phyloP scores from a whole-genome alignment of 805 yeast species.

The Candida nitratophila region DNA sequence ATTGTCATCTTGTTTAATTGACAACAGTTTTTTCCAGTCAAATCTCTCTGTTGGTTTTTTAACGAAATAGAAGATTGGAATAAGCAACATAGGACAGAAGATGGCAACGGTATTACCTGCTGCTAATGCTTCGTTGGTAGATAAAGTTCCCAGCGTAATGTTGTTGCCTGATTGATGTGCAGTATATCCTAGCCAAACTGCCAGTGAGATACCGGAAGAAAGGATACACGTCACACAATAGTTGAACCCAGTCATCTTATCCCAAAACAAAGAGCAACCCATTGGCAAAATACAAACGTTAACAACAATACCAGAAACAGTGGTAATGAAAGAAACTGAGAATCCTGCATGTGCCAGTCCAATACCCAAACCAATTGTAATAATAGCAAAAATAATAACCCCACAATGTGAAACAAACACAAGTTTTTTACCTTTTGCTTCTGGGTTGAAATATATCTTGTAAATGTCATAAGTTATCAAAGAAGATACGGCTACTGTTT shows the following conservation, averaged over 20 bases:
- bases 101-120: constrained; percentile 54
- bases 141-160: constrained; percentile 27
- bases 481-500: constrained; percentile 45
- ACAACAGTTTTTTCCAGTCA: constrained; percentile 43
- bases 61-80: constrained; percentile 37
- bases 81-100: constrained; percentile 37
- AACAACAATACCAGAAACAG: constrained; percentile 44
- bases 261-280: constrained; percentile 39
- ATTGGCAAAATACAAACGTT: constrained; percentile 50
- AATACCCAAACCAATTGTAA: constrained; percentile 42
- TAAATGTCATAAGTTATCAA: constrained; percentile 43
- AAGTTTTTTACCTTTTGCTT: constrained; percentile 41
- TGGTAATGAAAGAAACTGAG: constrained; percentile 47
- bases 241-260: constrained; percentile 36
- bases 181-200: constrained; percentile 32
- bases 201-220: constrained; percentile 39
- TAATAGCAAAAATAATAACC: constrained; percentile 35
- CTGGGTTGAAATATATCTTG: constrained; percentile 42
- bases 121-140: constrained; percentile 45
- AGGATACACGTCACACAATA: constrained; percentile 39
- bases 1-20: constrained; percentile 37
- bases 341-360: constrained; percentile 45
- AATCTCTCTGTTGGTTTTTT: constrained; percentile 41
- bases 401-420: constrained; percentile 38
- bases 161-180: constrained; percentile 20